These are phyloP conservation scores for Hymenoscyphus fructigenus DNA, from an alignment of 2,329 filamentous ascomycete genomes.

Conservation along the genomic window DNA sequence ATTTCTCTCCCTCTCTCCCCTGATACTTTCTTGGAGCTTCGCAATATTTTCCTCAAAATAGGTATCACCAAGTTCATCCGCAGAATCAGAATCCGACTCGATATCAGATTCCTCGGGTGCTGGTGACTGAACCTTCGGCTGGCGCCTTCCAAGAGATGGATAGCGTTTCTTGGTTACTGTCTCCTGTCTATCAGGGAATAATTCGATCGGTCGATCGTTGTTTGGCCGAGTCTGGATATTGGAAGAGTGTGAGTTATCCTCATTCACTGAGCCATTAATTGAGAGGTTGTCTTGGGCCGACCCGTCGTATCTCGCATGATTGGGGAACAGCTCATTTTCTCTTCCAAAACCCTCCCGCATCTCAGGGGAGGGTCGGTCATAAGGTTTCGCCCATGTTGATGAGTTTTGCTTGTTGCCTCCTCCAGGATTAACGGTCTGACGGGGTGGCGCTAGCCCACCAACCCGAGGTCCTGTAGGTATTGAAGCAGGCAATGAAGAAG, in stretches of 20 bases:
- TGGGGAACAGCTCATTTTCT: conserved; percentile 5
- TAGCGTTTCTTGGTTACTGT: conserved; percentile 16
- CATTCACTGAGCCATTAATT: conserved; percentile 1
- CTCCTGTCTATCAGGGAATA: conserved; percentile 5
- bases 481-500: conserved; percentile 9
- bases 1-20: conserved; percentile 22
- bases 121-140: conserved; percentile 15
- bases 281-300: conserved; percentile 10
- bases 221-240: not conserved
- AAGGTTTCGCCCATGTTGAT: conserved; percentile 8
- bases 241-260: not conserved
- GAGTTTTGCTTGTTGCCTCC: not conserved
- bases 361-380: conserved; percentile 9
- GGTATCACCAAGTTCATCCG: conserved; percentile 35
- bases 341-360: not conserved
- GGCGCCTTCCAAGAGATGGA: conserved; percentile 25
- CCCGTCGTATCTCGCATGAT: conserved; percentile 4
- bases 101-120: conserved; percentile 24
- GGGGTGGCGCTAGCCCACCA: not conserved
- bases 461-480: conserved; percentile 14
- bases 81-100: conserved; percentile 31
- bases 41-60: conserved; percentile 37
- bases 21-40: conserved; percentile 28
- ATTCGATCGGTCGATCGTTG: not conserved
- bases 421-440: not conserved